phyloP scores from a whole-genome alignment of 306 rosid genomes.

The Pterocarpus santalinus region DNA sequence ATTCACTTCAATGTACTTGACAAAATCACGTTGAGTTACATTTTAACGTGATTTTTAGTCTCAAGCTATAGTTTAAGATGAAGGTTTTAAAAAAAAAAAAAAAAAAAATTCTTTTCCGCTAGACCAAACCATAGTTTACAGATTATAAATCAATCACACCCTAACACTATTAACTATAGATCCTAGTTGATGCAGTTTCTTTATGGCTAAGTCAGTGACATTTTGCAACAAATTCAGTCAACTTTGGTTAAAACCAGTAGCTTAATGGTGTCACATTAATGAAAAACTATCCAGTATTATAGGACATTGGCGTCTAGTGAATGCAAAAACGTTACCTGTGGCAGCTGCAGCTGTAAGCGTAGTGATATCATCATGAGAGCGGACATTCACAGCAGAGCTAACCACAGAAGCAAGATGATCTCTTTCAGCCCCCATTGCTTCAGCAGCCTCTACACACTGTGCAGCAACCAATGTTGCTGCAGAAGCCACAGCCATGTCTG shows the following conservation, averaged over 20 bases:
- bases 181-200: background rate
- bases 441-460: slow-evolving; percentile 97
- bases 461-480: slow-evolving; percentile 96
- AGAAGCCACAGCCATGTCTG: slow-evolving; percentile 90
- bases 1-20: too few relatives aligned
- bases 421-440: slow-evolving; percentile 92
- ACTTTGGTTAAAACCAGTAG: background rate
- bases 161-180: background rate
- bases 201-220: background rate
- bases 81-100: too few relatives aligned
- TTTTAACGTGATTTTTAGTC: too few relatives aligned
- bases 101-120: too few relatives aligned
- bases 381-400: slow-evolving; percentile 92
- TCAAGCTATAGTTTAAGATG: too few relatives aligned
- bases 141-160: background rate
- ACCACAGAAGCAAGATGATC: slow-evolving; percentile 89
- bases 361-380: slow-evolving; percentile 82
- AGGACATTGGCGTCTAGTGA: background rate
- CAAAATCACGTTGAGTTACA: too few relatives aligned
- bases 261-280: background rate
- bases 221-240: background rate
- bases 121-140: too few relatives aligned
- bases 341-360: slow-evolving; percentile 99
- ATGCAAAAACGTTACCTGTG: slow-evolving; percentile 65
- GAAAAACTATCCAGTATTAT: background rate